Base-by-base conservation (phyloP, 139 green algal species). In the Pedinophyceae sp. region DNA sequence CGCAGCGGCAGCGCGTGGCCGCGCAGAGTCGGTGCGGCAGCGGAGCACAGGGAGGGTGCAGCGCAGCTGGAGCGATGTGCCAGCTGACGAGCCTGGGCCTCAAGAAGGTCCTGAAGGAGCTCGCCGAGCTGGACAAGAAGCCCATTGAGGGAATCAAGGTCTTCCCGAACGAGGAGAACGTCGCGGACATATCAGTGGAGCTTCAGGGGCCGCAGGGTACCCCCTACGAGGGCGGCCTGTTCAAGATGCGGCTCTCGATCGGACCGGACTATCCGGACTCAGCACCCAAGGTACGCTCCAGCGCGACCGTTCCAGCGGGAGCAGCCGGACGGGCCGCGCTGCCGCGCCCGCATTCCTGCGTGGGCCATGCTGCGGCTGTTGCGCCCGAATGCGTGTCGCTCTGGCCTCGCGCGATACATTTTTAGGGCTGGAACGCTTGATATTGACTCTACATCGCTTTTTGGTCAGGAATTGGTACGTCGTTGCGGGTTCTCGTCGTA, bases 141-240 rank as follows among this genome's bases (percentile, higher is more conserved):
- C 77, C 79, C 3, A 46, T 67, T 13, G 77, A 94, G 30, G 76
- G 82, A 26, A 93, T 95, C 28, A 60, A 53, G 61, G 61, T 93
- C 4, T 27, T 69, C 2, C 54, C 95, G 2, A 91, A 88, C 49
- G 89, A 97, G 39, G 66, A 80, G 3, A 91, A 95, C 49, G 38
- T 97, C 0, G 48, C 69, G 5, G 81, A 92, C 27, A 60, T 95
- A 7, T 66, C 80, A 24, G 88, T 82, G 6, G 87, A 94, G 47
- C 74, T 94, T 16, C 78, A 88, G 10, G 88, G 88, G 0, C 83
- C 83, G 68, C 70, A 58, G 23, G 81, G 81, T 7, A 98, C 89
- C 0, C 89, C 89, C 0, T 98, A 78, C 54, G 85, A 94, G 43
- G 76, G 75, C 20, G 90, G 90, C 7, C 3, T 76, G 15, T 97